Evolutionary conservation across 169 alveolate species (phyloP).

Genomic region (Babesia sp.): DNA sequence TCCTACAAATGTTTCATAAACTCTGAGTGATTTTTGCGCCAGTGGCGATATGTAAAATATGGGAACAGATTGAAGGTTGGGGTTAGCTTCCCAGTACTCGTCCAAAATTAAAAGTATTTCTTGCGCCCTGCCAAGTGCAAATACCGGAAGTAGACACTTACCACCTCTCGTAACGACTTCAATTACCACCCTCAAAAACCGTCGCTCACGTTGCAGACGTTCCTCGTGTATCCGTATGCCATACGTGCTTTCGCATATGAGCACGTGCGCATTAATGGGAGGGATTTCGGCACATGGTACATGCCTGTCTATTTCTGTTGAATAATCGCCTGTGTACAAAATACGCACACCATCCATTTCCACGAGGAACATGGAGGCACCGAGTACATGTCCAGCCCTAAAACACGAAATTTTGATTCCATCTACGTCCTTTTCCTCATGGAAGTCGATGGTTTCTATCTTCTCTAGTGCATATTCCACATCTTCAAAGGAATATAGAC

Average conservation of each 20-base stretch:
- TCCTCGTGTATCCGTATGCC: slow-evolving; percentile 97
- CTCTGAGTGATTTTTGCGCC: slow-evolving; percentile 91
- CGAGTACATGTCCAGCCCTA: slow-evolving; percentile 99
- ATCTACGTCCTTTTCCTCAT: slow-evolving; percentile 87
- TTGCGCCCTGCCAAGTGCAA: slow-evolving; percentile 93
- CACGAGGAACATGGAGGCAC: slow-evolving; percentile 98
- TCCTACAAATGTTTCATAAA: slow-evolving; percentile 93
- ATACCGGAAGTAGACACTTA: slow-evolving; percentile 93
- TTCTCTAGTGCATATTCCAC: slow-evolving; percentile 86
- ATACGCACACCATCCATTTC: slow-evolving; percentile 96
- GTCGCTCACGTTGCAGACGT: slow-evolving; percentile 91
- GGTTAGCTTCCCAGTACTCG: slow-evolving; percentile 93
- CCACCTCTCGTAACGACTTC: slow-evolving; percentile 86
- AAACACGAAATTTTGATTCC: slow-evolving; percentile 93
- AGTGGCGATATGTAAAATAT: slow-evolving; percentile 94
- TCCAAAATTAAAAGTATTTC: slow-evolving; percentile 93
- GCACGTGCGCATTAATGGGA: slow-evolving; percentile 91
- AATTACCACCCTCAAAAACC: slow-evolving; percentile 82
- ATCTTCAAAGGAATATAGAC: slow-evolving; percentile 90
- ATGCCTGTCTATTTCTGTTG: slow-evolving; percentile 95
- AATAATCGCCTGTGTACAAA: slow-evolving; percentile 98
- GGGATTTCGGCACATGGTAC: slow-evolving; percentile 96
- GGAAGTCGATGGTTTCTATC: slow-evolving; percentile 90
- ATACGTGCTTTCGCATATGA: slow-evolving; percentile 97
- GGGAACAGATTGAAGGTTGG: slow-evolving; percentile 88